These are phyloP conservation scores for Scutellaria minor DNA, from an alignment of 257 asterid species.

Conservation along the genomic window DNA sequence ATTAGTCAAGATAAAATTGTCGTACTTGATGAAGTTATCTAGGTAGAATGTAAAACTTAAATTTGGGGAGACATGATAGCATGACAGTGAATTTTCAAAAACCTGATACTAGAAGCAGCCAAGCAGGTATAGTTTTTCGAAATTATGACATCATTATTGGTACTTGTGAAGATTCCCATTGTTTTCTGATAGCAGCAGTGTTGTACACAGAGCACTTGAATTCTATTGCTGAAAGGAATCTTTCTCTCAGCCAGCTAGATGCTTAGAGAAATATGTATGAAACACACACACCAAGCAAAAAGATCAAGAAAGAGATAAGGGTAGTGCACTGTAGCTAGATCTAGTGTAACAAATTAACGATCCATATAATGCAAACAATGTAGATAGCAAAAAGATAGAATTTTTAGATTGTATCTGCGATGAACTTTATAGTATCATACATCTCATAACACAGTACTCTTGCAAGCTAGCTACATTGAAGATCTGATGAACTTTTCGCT, in stretches of 20 bases:
- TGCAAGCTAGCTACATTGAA: conserved; percentile 38
- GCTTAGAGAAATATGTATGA: conserved; percentile 21
- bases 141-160: conserved; percentile 30
- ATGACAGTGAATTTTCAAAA: background rate
- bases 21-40: background rate
- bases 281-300: conserved; percentile 13
- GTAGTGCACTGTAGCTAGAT: conserved; percentile 10
- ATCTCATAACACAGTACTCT: conserved; percentile 31
- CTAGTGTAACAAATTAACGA: background rate
- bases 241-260: conserved; percentile 34
- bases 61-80: conserved; percentile 8
- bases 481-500: conserved; percentile 29
- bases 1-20: background rate
- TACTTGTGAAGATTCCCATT: conserved; percentile 41
- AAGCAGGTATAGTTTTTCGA: conserved; percentile 33
- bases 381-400: conserved; percentile 12
- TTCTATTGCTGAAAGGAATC: conserved; percentile 36
- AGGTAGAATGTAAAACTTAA: conserved; percentile 20
- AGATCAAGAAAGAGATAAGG: conserved; percentile 13
- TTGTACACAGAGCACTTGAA: conserved; percentile 32
- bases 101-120: conserved; percentile 27
- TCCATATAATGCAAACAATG: conserved; percentile 8
- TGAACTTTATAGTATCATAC: conserved; percentile 37
- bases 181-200: conserved; percentile 35
- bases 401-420: conserved; percentile 34